Evolutionary conservation across 73 alveolate genomes (phyloP), one percentile per base, ranked within the genome.

Genomic region (Halteria grandinella): DNA sequence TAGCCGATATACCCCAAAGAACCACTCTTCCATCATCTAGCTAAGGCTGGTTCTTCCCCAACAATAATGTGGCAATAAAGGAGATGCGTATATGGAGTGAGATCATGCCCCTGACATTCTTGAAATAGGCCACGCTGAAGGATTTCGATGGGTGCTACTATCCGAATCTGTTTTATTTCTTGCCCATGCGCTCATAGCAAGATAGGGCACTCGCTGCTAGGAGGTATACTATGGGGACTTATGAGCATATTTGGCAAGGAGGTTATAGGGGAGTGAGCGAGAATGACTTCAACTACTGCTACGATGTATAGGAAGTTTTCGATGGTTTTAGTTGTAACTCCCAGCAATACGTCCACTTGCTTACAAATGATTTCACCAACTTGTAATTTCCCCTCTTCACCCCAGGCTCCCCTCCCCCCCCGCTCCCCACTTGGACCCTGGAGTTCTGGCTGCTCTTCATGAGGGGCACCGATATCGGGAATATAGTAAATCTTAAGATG

Each of bases 391-490:
- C n/a, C n/a, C n/a, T n/a, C 33, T 57, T 57, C 20, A 24, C n/a
- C 4, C n/a, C 21, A 27, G 32, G 21, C 11, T 6, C 31, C n/a
- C 5, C 73, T 28, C 5, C 24, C 36, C 11, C 36, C 4, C 2
- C 1, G 8, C 23, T 29, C 6, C 14, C 21, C 2, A 4, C 5
- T 11, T 31, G 17, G 14, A 57, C 53, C n/a, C 10, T 57, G 36
- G 73, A 57, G 18, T 57, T 57, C 36, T 57, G 73, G 73, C n/a
- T 57, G 10, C 28, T 57, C 11, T 57, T 57, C 10, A 6, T 7
- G 27, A 32, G 36, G 27, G 28, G 14, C 36, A 11, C 14, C 31
- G 21, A 3, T 3, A 53, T 53, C 4, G 73, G 73, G 31, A 12
- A 57, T 17, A 57, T 57, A 14, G 7, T 57, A 1, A 29, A 2